Base-by-base conservation (phyloP, 495 filamentous ascomycete species). In the Trichoderma parareesei region DNA sequence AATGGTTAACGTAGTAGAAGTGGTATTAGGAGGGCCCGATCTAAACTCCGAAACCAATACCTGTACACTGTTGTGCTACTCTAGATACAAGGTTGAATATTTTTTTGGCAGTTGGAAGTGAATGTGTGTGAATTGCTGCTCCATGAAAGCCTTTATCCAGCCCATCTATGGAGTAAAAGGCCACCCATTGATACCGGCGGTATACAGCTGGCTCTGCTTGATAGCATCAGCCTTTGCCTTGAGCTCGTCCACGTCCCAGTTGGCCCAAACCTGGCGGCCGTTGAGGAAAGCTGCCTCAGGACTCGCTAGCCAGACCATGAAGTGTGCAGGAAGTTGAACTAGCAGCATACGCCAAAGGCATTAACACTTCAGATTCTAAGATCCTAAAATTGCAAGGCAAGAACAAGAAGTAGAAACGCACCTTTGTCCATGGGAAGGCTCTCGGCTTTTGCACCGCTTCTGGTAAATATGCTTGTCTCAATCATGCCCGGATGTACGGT, bases 201-300 rank as follows among this genome's bases (percentile, higher is more conserved):
- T 57, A 14, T 14, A 57, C 27, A 57, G 53, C 27, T 57, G 53
- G 27, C 53, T 57, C 53, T 57, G 53, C 18, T 57, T 20, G 13
- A 57, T 57, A 9, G 53, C 27, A 10, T 33, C 53, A 2, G 20
- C 27, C 53, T 57, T 57, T 37, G 53, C 53, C 53, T 57, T 33
- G 27, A 82, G 66, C 69, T 81, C 78, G 9, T 76, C 73, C 4
- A 82, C 77, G 69, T 82, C 81, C 79, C 79, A 83, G 64, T 80
- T 79, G 2, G 69, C 69, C 69, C 71, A 81, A 0, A 79, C 70
- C 14, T 73, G 71, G 59, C 71, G 74, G 9, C 77, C 76, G 18
- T 69, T 74, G 38, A 81, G 65, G 65, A 79, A 80, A 5, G 64
- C 65, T 3, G 76, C 76, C 62, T 82, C 76, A 3, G 69, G 67